Base-by-base conservation (phyloP, 306 rosid genomes). In the Lotus japonicus region DNA sequence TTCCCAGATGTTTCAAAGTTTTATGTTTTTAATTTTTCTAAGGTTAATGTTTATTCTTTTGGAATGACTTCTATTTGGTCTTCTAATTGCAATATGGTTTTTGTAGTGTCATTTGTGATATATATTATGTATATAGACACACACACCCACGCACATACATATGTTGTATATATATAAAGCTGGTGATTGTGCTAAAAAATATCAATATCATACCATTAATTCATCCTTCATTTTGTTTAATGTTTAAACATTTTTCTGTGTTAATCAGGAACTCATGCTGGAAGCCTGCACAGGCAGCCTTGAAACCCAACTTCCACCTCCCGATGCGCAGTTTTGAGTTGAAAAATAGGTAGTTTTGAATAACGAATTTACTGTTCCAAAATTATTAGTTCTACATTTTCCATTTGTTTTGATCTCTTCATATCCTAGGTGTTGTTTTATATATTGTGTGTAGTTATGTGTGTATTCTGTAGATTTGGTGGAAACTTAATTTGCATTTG, bases 261-360 rank as follows among this genome's bases (percentile, higher is more conserved):
- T 76, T 77, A 68, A 72, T 33, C 88, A 92, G 87, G 85, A 79
- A 33, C 73, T 81, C 82, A 33, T 74, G 35, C 68, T 81, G 88
- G 87, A 86, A 83, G 71, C 74, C 87, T 64, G 76, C 84, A 59
- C 90, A 77, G 57, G 96, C 94, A 49, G 90, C 95, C 46, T 65
- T 88, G 66, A 48, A 79, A 12, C 82, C 90, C 3, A 78, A 66
- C 77, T 67, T 82, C 68, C 99, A 94, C 79, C 97, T 94, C 41
- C 99, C 99, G 12, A 94, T 88, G 99, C 99, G 99, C 14, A 94
- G 97, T 58, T 86, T 79, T 7, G 98, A 94, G 80, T 55, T 84
- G 46, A 90, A 94, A 72, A 86, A 94, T 72, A 83, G 95, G 98
- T 86, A 58, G 67, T 67, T 19, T 74, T 75, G 54, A 57, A 57